Conservation (phyloP, 2,329 filamentous ascomycete genomes). For the Trichoderma breve region DNA sequence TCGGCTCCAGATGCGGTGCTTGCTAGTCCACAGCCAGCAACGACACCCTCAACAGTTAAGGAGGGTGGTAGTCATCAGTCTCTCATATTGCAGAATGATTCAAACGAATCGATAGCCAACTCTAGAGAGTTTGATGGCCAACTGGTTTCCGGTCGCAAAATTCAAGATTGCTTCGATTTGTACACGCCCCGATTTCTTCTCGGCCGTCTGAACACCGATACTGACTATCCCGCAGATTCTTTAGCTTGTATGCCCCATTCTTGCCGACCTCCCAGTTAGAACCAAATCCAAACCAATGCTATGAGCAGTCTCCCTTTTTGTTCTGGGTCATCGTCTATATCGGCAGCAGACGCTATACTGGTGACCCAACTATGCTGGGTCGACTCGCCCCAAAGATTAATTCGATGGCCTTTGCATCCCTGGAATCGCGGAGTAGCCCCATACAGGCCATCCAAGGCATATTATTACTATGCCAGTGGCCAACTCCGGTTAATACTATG, state of each 20-base stretch:
- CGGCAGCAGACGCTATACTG: conserved; percentile 37
- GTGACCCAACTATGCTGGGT: conserved; percentile 35
- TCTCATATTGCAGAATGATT: neutral
- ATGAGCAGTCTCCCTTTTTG: conserved; percentile 25
- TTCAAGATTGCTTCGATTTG: conserved; percentile 7
- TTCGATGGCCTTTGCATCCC: conserved; percentile 36
- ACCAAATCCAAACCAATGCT: neutral
- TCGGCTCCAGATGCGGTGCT: neutral
- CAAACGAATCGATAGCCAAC: neutral
- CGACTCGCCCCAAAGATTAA: conserved; percentile 35
- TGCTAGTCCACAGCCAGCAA: neutral
- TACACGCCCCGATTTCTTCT: neutral
- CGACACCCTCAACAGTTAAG: neutral
- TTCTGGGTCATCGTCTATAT: conserved; percentile 41
- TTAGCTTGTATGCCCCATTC: conserved; percentile 1
- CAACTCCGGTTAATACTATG: conserved; percentile 40
- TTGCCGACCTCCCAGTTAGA: neutral
- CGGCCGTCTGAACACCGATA: neutral
- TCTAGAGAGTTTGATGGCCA: neutral
- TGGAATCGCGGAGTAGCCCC: conserved; percentile 26
- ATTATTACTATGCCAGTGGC: conserved; percentile 40
- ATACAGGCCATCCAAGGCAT: conserved; percentile 36
- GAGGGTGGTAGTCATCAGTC: neutral
- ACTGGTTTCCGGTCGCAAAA: neutral
- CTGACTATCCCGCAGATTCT: conserved; percentile 4